Percentiles rank a stretch among this genome's conserved stretches.
phyloP scores from a whole-genome alignment of 441 rosid species.

The Dalechampia spathulata region DNA sequence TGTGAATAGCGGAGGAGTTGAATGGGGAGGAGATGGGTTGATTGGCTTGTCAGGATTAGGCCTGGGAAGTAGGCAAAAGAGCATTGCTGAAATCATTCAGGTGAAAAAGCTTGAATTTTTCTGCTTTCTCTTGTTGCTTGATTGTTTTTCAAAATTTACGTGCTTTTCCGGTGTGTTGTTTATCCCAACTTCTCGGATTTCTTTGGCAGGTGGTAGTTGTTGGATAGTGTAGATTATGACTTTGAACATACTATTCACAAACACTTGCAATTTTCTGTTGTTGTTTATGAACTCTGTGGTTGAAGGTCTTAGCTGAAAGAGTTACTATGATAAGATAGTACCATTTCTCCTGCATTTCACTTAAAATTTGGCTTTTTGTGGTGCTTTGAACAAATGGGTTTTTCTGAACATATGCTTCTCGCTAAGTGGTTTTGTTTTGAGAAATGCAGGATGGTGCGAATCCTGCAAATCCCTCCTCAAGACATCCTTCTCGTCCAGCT shows the following conservation, averaged over 20 bases:
- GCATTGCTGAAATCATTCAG: constrained; percentile 85
- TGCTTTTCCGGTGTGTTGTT: neutral
- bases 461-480: constrained; percentile 30
- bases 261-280: too few relatives aligned
- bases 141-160: neutral
- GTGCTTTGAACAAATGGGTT: neutral
- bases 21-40: constrained; percentile 82
- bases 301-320: too few relatives aligned
- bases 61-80: constrained; percentile 72
- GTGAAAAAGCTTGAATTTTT: constrained; percentile 34
- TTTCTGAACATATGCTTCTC: neutral
- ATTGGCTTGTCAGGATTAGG: constrained; percentile 76
- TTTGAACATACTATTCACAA: too few relatives aligned
- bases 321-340: too few relatives aligned
- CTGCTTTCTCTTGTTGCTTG: neutral
- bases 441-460: constrained; percentile 76
- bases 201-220: too few relatives aligned
- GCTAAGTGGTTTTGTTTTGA: constrained; percentile 1
- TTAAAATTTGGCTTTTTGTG: too few relatives aligned
- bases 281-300: too few relatives aligned
- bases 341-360: too few relatives aligned
- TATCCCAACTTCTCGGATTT: too few relatives aligned
- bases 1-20: constrained; percentile 42
- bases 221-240: too few relatives aligned
- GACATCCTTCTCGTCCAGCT: constrained; percentile 77